These are phyloP conservation scores for Fusarium floridanum DNA, from an alignment of 2,329 filamentous ascomycete genomes.

Conservation along the genomic window DNA sequence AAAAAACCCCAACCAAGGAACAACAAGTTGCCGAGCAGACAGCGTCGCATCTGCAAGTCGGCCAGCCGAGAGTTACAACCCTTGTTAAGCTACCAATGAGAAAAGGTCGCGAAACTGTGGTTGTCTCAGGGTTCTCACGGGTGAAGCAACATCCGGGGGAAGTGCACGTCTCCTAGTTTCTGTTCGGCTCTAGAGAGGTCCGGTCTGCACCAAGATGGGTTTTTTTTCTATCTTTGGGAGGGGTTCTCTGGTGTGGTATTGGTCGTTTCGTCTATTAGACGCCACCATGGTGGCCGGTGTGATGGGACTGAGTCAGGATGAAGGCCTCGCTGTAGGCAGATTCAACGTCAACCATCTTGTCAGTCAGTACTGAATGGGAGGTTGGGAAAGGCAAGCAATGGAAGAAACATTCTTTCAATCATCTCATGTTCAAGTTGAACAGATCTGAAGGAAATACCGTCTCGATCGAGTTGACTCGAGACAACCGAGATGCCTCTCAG, in stretches of 20 bases:
- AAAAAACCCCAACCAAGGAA: neutral
- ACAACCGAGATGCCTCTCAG: constrained; percentile 1
- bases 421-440: neutral
- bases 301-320: constrained; percentile 3
- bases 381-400: neutral
- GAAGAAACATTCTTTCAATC: neutral
- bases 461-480: neutral
- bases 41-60: constrained; percentile 4
- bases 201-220: constrained; percentile 23
- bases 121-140: constrained; percentile 37
- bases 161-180: constrained; percentile 17
- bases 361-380: neutral
- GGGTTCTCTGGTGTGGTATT: constrained; percentile 1
- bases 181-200: constrained; percentile 22
- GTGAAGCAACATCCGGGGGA: constrained; percentile 43
- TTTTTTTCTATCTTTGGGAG: constrained; percentile 10
- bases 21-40: neutral
- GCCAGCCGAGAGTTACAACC: neutral
- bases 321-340: neutral
- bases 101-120: constrained; percentile 31
- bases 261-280: constrained; percentile 27
- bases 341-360: neutral
- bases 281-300: constrained; percentile 2
- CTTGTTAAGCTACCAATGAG: constrained; percentile 8
- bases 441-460: neutral